These are phyloP conservation scores for Meripilus lineatus DNA, from an alignment of 1,284 basidiomycete species.

Conservation along the genomic window DNA sequence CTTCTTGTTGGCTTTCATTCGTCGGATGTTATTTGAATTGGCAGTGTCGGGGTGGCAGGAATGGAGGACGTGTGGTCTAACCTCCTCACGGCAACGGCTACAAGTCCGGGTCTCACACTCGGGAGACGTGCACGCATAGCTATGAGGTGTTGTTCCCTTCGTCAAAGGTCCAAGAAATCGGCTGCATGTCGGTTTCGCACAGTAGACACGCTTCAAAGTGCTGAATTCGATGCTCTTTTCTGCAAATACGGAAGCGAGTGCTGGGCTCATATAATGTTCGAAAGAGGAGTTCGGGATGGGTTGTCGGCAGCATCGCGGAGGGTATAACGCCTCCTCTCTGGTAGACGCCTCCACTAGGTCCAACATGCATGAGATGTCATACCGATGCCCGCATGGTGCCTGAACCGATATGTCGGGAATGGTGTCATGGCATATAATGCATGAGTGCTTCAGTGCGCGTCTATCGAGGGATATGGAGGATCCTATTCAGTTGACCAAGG, in stretches of 20 bases:
- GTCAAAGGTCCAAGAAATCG: constrained; percentile 29
- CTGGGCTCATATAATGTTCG: constrained; percentile 17
- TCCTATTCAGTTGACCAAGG: not conserved
- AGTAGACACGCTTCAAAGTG: constrained; percentile 32
- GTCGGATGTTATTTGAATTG: not conserved
- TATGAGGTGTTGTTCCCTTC: constrained; percentile 6
- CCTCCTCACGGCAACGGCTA: constrained; percentile 17
- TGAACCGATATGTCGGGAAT: constrained; percentile 18
- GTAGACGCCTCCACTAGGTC: constrained; percentile 27
- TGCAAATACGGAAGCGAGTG: constrained; percentile 17
- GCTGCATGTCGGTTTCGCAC: constrained; percentile 28
- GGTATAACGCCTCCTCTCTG: constrained; percentile 31
- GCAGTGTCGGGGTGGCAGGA: constrained; percentile 14
- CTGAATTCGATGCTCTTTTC: constrained; percentile 25
- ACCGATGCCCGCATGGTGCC: constrained; percentile 29
- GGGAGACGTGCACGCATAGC: constrained; percentile 13
- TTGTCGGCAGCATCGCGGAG: constrained; percentile 30
- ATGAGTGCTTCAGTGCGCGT: constrained; percentile 14
- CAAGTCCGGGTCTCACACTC: constrained; percentile 22
- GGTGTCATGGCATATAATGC: constrained; percentile 17
- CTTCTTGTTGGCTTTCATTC: constrained; percentile 2
- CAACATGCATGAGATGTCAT: constrained; percentile 27
- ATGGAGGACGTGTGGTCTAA: constrained; percentile 13
- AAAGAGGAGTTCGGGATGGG: constrained; percentile 25
- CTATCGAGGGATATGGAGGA: constrained; percentile 1